phyloP scores from a whole-genome alignment of 495 filamentous ascomycete genomes.

The Penicillium diatomitis region DNA sequence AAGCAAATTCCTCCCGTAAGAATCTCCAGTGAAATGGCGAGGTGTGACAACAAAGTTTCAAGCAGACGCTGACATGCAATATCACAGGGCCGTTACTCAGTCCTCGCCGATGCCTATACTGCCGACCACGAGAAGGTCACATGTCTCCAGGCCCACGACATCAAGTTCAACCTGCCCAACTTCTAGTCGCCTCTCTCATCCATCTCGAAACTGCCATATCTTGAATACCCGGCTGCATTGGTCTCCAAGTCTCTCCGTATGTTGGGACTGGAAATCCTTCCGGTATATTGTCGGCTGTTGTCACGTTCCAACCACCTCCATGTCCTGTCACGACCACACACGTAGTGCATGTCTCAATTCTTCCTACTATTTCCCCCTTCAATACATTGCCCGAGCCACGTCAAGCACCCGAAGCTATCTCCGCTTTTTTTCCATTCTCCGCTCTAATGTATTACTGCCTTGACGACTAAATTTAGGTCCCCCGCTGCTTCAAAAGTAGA shows the following conservation, averaged over 20 bases:
- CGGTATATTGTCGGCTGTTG: too few species aligned
- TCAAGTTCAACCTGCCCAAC: slow-evolving; percentile 22
- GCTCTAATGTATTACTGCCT: too few species aligned
- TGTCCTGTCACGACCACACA: slow-evolving; percentile 11
- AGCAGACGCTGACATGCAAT: slow-evolving; percentile 3
- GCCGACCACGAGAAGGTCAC: slow-evolving; percentile 61
- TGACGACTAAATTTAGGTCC: too few species aligned
- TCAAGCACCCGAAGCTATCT: too few species aligned
- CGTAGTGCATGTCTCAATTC: slow-evolving; percentile 2
- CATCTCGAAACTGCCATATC: not conserved
- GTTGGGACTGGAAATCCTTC: not conserved
- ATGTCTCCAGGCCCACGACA: slow-evolving; percentile 59
- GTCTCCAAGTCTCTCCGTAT: slow-evolving; percentile 2
- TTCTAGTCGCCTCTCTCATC: slow-evolving; percentile 1
- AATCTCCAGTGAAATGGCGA: slow-evolving; percentile 1
- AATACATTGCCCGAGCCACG: not conserved
- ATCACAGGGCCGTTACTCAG: slow-evolving; percentile 75
- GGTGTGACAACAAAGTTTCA: too few species aligned
- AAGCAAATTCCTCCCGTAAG: slow-evolving; percentile 82
- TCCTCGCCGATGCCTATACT: slow-evolving; percentile 74
- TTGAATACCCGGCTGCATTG: slow-evolving; percentile 11
- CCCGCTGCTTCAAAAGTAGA: too few species aligned
- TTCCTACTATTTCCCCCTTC: slow-evolving; percentile 1
- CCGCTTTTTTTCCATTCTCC: too few species aligned
- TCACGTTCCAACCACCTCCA: not conserved